These are phyloP conservation scores for Yamadazyma diddensiae DNA, from an alignment of 1,139 yeast genomes.

Conservation along the genomic window DNA sequence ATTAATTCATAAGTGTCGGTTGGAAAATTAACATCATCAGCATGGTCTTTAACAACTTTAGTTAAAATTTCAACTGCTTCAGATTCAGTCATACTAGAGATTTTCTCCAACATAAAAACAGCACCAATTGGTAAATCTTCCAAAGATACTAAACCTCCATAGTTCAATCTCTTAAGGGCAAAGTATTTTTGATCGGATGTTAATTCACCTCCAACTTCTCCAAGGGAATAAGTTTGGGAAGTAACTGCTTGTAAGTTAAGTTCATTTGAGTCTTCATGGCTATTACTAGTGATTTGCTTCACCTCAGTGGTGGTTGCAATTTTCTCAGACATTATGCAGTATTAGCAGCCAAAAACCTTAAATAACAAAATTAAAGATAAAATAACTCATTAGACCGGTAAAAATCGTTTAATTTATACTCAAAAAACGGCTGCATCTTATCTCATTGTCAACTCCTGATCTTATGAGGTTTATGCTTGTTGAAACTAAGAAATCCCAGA, in stretches of 20 bases:
- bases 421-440: too few species aligned
- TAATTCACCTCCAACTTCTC: conserved; percentile 21
- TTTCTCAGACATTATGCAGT: conserved; percentile 1
- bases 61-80: conserved; percentile 42
- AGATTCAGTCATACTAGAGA: conserved; percentile 30
- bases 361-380: too few species aligned
- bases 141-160: conserved; percentile 20
- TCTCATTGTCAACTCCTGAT: too few species aligned
- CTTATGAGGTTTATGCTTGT: too few species aligned
- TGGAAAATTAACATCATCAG: conserved; percentile 51
- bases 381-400: too few species aligned
- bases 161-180: conserved; percentile 25
- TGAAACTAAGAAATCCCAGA: too few species aligned
- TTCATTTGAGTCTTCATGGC: conserved; percentile 6
- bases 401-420: too few species aligned
- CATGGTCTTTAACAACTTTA: conserved; percentile 38
- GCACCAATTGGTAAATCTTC: conserved; percentile 32
- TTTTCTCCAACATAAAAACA: conserved; percentile 37
- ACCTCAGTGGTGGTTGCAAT: neutral
- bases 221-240: conserved; percentile 21
- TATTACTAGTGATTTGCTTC: conserved; percentile 7
- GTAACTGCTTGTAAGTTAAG: conserved; percentile 17
- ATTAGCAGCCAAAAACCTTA: neutral
- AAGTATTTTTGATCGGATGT: conserved; percentile 24
- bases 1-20: conserved; percentile 26